phyloP scores from a whole-genome alignment of 2,329 filamentous ascomycete genomes.

The Aureobasidium sp. region DNA sequence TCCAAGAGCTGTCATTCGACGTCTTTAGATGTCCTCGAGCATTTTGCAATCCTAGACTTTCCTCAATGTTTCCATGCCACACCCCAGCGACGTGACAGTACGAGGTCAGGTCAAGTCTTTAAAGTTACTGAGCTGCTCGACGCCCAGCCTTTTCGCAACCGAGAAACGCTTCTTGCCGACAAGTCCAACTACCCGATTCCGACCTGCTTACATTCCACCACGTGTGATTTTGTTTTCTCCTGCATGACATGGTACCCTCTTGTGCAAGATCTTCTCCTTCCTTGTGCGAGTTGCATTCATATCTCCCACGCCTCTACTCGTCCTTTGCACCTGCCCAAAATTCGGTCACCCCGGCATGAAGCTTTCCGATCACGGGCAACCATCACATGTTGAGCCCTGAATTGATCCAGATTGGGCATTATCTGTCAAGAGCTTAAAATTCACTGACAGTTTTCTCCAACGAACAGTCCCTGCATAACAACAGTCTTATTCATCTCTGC shows the following conservation, averaged over 20 bases:
- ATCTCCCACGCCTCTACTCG: background rate
- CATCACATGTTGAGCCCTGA: background rate
- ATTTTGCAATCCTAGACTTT: background rate
- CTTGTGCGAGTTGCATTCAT: background rate
- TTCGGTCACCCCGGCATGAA: background rate
- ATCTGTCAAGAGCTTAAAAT: background rate
- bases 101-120: conserved; percentile 4
- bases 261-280: background rate
- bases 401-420: background rate
- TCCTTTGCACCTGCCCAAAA: background rate
- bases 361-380: background rate
- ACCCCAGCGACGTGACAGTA: background rate
- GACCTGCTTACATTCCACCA: conserved; percentile 1
- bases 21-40: conserved; percentile 6
- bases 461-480: background rate
- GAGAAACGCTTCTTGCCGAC: conserved; percentile 4
- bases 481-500: background rate
- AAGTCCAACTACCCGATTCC: background rate
- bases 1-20: conserved; percentile 5
- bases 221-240: background rate
- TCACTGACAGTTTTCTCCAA: background rate
- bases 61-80: conserved; percentile 12
- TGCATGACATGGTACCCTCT: background rate
- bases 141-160: background rate
- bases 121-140: conserved; percentile 7